A percentile compares a stretch with the other conserved stretches of the same genome.
Conservation (phyloP, 2,329 filamentous ascomycete species). For the Decorospora gaudefroyi region DNA sequence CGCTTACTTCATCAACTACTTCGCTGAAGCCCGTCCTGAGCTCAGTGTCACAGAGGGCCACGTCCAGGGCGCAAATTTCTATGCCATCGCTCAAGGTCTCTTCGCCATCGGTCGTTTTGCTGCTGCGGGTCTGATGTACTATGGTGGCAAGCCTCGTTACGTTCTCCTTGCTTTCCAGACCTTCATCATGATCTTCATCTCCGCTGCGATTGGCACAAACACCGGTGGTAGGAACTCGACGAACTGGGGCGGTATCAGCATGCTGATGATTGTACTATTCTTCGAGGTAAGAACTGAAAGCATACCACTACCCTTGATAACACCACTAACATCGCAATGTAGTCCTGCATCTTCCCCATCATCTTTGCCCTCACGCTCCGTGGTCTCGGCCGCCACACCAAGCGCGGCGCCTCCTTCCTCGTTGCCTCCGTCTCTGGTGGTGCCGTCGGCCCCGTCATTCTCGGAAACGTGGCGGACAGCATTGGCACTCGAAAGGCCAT, state of each 20-base stretch:
- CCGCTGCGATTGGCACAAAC: conserved; percentile 40
- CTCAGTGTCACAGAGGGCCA: conserved; percentile 31
- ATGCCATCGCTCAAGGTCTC: conserved; percentile 46
- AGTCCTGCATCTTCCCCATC: conserved; percentile 47
- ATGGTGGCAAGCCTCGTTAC: conserved; percentile 42
- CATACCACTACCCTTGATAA: too few relatives aligned
- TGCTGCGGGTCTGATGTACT: conserved; percentile 47
- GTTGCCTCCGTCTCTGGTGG: conserved; percentile 46
- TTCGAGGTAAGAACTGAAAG: too few relatives aligned
- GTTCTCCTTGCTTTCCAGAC: conserved; percentile 47
- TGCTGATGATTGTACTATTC: conserved; percentile 48
- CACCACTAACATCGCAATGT: too few relatives aligned
- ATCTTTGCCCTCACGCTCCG: conserved; percentile 47
- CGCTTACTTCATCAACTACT: conserved; percentile 50
- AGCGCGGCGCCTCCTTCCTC: conserved; percentile 47
- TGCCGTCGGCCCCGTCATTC: conserved; percentile 44
- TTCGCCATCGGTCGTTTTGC: conserved; percentile 47
- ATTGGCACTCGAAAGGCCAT: conserved; percentile 43
- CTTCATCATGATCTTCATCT: conserved; percentile 46
- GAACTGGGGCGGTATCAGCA: conserved; percentile 46
- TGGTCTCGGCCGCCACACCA: conserved; percentile 48
- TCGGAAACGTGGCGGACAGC: conserved; percentile 44
- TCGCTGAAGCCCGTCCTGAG: conserved; percentile 42
- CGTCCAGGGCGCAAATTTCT: conserved; percentile 45
- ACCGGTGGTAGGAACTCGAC: conserved; percentile 32